Base-by-base conservation (phyloP, 1,284 basidiomycete species). In the Trichosporon coremiiforme region DNA sequence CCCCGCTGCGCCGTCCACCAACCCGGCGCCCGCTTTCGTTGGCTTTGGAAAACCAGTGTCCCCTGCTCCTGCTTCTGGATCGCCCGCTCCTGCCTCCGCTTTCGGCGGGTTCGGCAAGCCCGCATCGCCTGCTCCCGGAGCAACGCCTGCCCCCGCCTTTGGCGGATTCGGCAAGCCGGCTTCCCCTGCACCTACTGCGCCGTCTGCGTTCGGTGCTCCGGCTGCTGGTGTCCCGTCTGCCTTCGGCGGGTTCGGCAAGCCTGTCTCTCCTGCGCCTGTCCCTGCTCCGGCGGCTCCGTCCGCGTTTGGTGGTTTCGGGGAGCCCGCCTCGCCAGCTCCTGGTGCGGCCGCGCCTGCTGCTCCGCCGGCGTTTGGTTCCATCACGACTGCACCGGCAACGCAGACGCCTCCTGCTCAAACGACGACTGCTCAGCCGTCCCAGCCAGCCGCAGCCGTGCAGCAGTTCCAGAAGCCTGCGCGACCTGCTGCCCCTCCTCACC, bases 391-490 rank as follows among this genome's bases (percentile, higher is more conserved):
- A 25, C 73, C 25, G 41, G 62, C 53, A 50, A 33, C 72, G 31
- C 36, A 66, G 55, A 33, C 50, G 36, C 25, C 60, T 17, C 45
- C 47, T 25, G 47, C n/a, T 13, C 45, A 15, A 5, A 12, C 65
- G 7, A 55, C 31, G 9, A 5, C 78, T 13, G 75, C 76, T n/a
- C 75, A 75, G 33, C 55, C 76, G 31, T 64, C 73, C 13, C 71
- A 75, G 7, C 62, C 68, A n/a, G 22, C 57, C n/a, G 64, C 50
- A 10, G 41, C 53, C 10, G 33, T 53, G 31, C 20, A 29, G 62
- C 60, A 22, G 50, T 60, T 60, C 57, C 31, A 60, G 31, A 17
- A 60, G 15, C 65, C 55, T 15, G 25, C 55, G 15, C 29, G 31
- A n/a, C 41, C 62, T 7, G 36, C 47, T 13, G 36, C 66, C 7